Percentiles rank a stretch among this genome's conserved stretches.
Conservation (phyloP, 257 asterid species). For the Solanum appendiculatum region DNA sequence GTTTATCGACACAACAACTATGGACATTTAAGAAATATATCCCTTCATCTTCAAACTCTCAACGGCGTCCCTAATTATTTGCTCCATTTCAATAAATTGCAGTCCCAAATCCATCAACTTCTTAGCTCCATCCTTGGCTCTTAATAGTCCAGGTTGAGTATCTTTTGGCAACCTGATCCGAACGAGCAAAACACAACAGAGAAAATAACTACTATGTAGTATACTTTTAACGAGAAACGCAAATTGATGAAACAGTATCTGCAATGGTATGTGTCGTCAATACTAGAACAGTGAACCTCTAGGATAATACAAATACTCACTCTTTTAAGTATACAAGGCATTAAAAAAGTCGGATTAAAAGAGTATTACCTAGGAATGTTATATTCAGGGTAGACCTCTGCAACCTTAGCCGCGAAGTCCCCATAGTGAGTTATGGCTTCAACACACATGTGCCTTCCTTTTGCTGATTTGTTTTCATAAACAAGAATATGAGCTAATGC, state of each 20-base stretch:
- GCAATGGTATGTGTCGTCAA: not conserved
- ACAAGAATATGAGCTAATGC: conserved; percentile 75
- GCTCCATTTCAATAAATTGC: conserved; percentile 61
- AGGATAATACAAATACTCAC: not conserved
- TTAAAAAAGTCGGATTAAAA: not conserved
- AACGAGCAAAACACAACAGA: not conserved
- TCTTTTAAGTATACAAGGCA: not conserved
- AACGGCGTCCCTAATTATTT: conserved; percentile 64
- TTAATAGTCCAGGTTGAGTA: conserved; percentile 59
- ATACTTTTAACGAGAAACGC: not conserved
- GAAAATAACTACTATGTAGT: not conserved
- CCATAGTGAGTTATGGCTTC: conserved; percentile 69
- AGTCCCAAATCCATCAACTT: conserved; percentile 69
- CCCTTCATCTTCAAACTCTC: conserved; percentile 69
- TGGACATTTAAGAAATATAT: conserved; percentile 26
- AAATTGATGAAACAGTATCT: not conserved
- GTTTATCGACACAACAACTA: not conserved
- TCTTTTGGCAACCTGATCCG: conserved; percentile 62
- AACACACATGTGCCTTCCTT: conserved; percentile 70
- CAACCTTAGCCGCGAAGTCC: conserved; percentile 76
- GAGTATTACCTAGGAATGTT: conserved; percentile 46
- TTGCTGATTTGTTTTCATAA: conserved; percentile 63
- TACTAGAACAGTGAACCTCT: not conserved
- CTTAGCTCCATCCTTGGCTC: conserved; percentile 52
- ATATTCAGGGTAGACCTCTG: conserved; percentile 66